phyloP scores from a whole-genome alignment of 2,329 filamentous ascomycete species.

The Ascomycota sp. region DNA sequence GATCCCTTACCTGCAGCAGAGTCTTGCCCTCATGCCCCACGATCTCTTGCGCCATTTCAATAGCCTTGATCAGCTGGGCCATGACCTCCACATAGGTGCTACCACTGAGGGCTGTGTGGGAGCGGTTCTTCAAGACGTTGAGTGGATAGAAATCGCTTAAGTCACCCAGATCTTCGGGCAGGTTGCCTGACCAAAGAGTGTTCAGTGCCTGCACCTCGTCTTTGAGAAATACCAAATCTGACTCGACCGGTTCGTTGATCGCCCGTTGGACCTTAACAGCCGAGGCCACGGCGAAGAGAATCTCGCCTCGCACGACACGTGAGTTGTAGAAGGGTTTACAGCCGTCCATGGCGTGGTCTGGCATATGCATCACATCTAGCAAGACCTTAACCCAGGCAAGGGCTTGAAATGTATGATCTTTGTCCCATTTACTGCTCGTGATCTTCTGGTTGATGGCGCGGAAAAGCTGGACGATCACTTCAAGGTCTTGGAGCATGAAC shows the following conservation, averaged over 20 bases:
- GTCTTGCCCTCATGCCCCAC: conserved; percentile 10
- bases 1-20: conserved; percentile 19
- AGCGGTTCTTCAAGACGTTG: too few relatives aligned
- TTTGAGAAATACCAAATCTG: conserved; percentile 7
- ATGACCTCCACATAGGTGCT: conserved; percentile 9
- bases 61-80: conserved; percentile 17
- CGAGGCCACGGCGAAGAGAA: conserved; percentile 10
- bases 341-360: conserved; percentile 13
- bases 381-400: conserved; percentile 25
- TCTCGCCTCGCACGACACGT: conserved; percentile 10
- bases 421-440: conserved; percentile 13
- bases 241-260: conserved; percentile 6
- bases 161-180: conserved; percentile 4
- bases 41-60: conserved; percentile 22
- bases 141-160: conserved; percentile 9
- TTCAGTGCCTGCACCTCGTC: conserved; percentile 11
- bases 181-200: conserved; percentile 8
- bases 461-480: conserved; percentile 15
- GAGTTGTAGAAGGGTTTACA: conserved; percentile 8
- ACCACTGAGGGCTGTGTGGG: conserved; percentile 7
- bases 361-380: conserved; percentile 26
- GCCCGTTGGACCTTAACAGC: conserved; percentile 8
- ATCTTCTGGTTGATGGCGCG: conserved; percentile 16
- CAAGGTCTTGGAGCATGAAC: conserved; percentile 19
- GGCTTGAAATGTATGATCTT: conserved; percentile 18